Evolutionary conservation across 164 flowering plant genomes (phyloP), one percentile per base, ranked within the genome.

Genomic region (Hamamelis virginiana): DNA sequence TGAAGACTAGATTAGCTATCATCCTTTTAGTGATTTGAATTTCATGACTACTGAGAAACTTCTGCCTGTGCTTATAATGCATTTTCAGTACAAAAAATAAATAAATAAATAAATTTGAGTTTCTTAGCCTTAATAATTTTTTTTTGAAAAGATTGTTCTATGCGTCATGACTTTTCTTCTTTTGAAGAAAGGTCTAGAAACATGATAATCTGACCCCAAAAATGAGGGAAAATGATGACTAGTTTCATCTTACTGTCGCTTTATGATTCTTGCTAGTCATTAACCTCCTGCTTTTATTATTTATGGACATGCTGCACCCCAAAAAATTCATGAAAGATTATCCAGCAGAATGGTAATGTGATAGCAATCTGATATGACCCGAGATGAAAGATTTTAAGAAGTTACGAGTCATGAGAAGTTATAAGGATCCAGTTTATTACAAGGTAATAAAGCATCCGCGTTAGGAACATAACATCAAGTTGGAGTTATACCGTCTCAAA

Each of bases 281-380:
- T 69, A 55, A 65, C 71, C 47, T 72, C 26, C 73, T 72, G 67
- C 58, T 67, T 75, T 55, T 58, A 51, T 72, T 47, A 33, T 64
- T 63, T 28, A 62, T 23, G 27, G 62, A 50, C 66, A 65, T 64
- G 69, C 46, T 70, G 72, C 69, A 68, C 64, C 70, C 65, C 43
- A 72, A 55, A n/a, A 73, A 70, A 48, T 51, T 64, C 53, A 52
- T 69, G 75, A 71, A 68, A 71, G 72, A 59, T 60, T 74, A 66
- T 71, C 72, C 62, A 23, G 79, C 75, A 67, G 76, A 71, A 74
- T 69, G 73, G 46, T 68, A 74, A 62, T 73, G 64, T 73, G 70
- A 65, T 73, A 72, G 67, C 67, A 23, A 69, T 66, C 75, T 75
- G 76, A 73, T 69, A 68, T 71, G 75, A 66, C 45, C 8, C 66